Evolutionary conservation across 78 protist species (phyloP).

Genomic region (Cavenderia fasciculata): DNA sequence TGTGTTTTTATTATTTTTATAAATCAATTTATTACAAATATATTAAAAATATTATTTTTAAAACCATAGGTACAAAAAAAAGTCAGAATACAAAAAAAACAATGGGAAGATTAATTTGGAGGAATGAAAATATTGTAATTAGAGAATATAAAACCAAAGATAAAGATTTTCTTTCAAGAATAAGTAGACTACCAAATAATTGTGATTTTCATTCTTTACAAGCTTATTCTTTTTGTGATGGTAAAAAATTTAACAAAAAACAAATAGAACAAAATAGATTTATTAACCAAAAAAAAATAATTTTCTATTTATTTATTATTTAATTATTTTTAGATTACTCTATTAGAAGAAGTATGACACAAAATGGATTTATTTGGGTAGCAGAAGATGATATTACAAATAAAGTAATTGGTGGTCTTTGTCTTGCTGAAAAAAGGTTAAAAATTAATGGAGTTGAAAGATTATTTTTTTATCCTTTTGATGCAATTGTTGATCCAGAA

Average conservation of each 20-base stretch:
- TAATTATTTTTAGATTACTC: conserved; percentile 42
- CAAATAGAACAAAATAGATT: background rate
- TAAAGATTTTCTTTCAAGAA: conserved; percentile 32
- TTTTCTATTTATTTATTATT: background rate
- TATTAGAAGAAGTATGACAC: conserved; percentile 58
- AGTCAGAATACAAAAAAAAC: background rate
- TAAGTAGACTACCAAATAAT: conserved; percentile 51
- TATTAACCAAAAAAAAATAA: background rate
- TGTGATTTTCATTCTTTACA: conserved; percentile 18
- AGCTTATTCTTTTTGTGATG: conserved; percentile 63
- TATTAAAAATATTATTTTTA: too few relatives aligned
- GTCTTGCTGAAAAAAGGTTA: conserved; percentile 49
- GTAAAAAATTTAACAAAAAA: conserved; percentile 1
- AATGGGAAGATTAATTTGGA: background rate
- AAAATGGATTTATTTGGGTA: conserved; percentile 70
- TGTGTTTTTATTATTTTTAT: too few relatives aligned
- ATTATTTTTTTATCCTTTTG: conserved; percentile 63
- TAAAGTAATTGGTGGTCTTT: conserved; percentile 47
- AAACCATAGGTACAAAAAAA: too few relatives aligned
- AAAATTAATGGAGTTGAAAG: conserved; percentile 44
- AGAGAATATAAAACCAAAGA: conserved; percentile 50
- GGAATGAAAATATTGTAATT: conserved; percentile 2
- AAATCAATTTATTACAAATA: too few relatives aligned
- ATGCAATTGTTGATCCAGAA: conserved; percentile 62
- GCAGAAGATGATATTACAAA: conserved; percentile 36